phyloP scores from a whole-genome alignment of 495 filamentous ascomycete genomes.

The Lasiosphaeria ovina region DNA sequence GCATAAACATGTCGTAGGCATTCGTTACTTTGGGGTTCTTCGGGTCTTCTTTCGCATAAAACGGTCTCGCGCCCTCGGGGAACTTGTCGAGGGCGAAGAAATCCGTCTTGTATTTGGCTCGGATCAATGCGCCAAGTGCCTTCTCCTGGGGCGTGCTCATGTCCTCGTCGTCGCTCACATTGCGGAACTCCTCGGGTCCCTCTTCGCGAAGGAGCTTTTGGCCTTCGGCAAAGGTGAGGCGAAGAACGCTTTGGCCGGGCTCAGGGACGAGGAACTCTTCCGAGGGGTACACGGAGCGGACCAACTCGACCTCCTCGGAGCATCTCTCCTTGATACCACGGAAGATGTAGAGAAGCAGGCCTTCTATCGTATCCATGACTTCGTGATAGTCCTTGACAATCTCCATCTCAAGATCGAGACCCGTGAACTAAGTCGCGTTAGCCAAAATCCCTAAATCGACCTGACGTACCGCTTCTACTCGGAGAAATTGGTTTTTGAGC shows the following conservation, averaged over 20 bases:
- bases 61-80: conserved; percentile 78
- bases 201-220: conserved; percentile 78
- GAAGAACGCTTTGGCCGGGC: conserved; percentile 45
- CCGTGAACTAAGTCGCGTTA: conserved; percentile 59
- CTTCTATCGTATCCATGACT: conserved; percentile 74
- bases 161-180: conserved; percentile 72
- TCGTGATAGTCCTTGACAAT: conserved; percentile 88
- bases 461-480: neutral
- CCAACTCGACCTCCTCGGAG: conserved; percentile 65
- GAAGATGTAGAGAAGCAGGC: conserved; percentile 87
- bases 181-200: conserved; percentile 65
- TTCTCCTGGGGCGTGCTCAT: conserved; percentile 85
- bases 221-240: conserved; percentile 82
- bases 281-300: conserved; percentile 60
- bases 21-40: conserved; percentile 67
- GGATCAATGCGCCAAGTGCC: conserved; percentile 80
- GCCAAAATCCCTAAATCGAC: neutral
- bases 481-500: too few relatives aligned
- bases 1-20: conserved; percentile 90
- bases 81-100: conserved; percentile 94
- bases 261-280: conserved; percentile 54
- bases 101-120: conserved; percentile 80
- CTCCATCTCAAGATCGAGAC: conserved; percentile 97
- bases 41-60: conserved; percentile 83
- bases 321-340: conserved; percentile 67